These are phyloP conservation scores for Suillus sp. DNA, from an alignment of 768 basidiomycete genomes.

Conservation along the genomic window DNA sequence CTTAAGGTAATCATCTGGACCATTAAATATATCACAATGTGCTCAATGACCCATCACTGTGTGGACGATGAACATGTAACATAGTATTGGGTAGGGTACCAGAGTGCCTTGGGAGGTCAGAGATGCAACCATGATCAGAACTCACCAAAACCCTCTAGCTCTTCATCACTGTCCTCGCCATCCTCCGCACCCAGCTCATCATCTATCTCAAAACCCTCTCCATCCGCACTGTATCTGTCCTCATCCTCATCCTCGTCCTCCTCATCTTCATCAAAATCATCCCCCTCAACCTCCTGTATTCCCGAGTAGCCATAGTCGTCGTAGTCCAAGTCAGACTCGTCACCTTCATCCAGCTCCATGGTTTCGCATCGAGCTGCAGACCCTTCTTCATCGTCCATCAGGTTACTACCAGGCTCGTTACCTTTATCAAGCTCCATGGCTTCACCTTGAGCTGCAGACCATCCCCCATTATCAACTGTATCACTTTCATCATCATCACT, in stretches of 20 bases:
- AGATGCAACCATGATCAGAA: no score
- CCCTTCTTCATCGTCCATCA: no score
- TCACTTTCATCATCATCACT: not conserved
- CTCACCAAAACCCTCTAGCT: not conserved
- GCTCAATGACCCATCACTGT: no score
- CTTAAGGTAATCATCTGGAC: no score
- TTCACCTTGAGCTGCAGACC: not conserved
- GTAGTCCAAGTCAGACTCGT: not conserved
- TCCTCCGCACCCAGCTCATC: not conserved
- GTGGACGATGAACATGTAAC: no score
- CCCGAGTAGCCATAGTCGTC: not conserved
- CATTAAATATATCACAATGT: no score
- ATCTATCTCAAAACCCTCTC: not conserved
- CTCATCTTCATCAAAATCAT: not conserved
- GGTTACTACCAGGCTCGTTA: no score
- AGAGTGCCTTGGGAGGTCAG: no score
- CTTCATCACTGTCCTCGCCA: not conserved
- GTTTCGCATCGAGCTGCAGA: no score
- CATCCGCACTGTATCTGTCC: not conserved
- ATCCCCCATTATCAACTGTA: not conserved
- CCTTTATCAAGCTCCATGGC: not conserved
- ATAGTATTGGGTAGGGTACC: no score
- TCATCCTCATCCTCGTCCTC: no score
- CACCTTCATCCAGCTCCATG: not conserved
- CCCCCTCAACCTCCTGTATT: not conserved